Evolutionary conservation across 495 filamentous ascomycete species (phyloP).

Genomic region (Aspergillus nanangensis): DNA sequence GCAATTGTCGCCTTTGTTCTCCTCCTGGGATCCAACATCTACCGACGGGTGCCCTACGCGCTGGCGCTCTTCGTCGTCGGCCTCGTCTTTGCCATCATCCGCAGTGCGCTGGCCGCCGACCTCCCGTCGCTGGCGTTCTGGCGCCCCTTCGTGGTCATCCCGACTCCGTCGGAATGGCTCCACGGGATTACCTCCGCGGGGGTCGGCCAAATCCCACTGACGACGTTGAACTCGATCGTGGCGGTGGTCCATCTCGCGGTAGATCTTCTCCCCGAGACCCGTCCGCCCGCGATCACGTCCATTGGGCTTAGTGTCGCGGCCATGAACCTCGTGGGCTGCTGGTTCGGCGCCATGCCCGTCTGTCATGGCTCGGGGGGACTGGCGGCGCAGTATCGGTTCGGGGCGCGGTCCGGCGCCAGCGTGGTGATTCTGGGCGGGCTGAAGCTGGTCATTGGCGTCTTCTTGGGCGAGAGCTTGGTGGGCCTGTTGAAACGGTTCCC

Average conservation of each 20-base stretch:
- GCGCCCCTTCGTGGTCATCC: slow-evolving; percentile 41
- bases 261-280: slow-evolving; percentile 66
- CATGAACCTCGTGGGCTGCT: slow-evolving; percentile 82
- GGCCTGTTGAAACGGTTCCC: slow-evolving; percentile 68
- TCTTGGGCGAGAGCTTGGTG: slow-evolving; percentile 66
- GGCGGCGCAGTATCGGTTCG: slow-evolving; percentile 85
- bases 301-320: slow-evolving; percentile 73
- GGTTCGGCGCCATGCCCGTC: slow-evolving; percentile 93
- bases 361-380: slow-evolving; percentile 91
- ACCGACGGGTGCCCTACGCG: slow-evolving; percentile 67
- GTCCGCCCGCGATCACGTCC: slow-evolving; percentile 61
- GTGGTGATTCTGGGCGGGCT: slow-evolving; percentile 72
- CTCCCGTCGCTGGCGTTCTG: slow-evolving; percentile 49
- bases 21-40: slow-evolving; percentile 57
- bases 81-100: slow-evolving; percentile 49
- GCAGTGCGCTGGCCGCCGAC: slow-evolving; percentile 23
- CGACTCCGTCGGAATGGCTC: slow-evolving; percentile 39
- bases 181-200: slow-evolving; percentile 54
- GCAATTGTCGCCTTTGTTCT: slow-evolving; percentile 63
- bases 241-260: slow-evolving; percentile 71
- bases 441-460: slow-evolving; percentile 71
- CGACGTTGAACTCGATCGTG: slow-evolving; percentile 85
- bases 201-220: slow-evolving; percentile 84
- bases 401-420: slow-evolving; percentile 79
- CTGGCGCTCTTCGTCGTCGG: slow-evolving; percentile 65